Conservation (phyloP, 2,329 filamentous ascomycete species). For the Xylaria sp. region DNA sequence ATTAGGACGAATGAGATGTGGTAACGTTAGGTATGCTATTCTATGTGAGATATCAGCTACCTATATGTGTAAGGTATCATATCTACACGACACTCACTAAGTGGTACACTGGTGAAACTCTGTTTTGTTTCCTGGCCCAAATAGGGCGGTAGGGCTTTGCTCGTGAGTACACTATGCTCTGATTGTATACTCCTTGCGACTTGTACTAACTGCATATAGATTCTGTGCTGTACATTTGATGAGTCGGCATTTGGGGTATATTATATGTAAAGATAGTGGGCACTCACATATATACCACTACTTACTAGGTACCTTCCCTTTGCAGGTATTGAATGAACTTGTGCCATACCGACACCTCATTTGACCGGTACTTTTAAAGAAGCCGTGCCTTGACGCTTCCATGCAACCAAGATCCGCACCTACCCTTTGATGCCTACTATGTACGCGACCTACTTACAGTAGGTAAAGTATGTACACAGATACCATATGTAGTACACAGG, state of each 20-base stretch:
- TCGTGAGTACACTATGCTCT: too few relatives aligned
- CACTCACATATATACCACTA: not conserved
- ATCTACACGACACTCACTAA: not conserved
- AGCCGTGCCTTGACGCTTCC: conserved; percentile 19
- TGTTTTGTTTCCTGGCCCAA: too few relatives aligned
- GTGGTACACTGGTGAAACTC: too few relatives aligned
- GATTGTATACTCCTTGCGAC: not conserved
- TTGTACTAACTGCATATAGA: not conserved
- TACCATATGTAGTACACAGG: not conserved
- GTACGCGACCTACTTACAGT: not conserved
- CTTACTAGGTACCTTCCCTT: not conserved
- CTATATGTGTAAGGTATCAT: too few relatives aligned
- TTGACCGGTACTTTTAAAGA: conserved; percentile 31
- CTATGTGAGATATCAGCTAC: too few relatives aligned
- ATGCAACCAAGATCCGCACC: conserved; percentile 11
- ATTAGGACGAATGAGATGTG: not conserved
- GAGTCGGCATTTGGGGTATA: conserved; percentile 11
- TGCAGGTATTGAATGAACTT: not conserved
- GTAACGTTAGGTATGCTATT: not conserved
- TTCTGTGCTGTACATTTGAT: not conserved
- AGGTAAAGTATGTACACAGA: not conserved
- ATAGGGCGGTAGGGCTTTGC: not conserved
- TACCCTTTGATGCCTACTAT: not conserved
- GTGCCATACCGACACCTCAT: conserved; percentile 2
- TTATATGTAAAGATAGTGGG: not conserved